These are phyloP conservation scores for Podospora appendiculata DNA, from an alignment of 495 filamentous ascomycete species.

Conservation along the genomic window DNA sequence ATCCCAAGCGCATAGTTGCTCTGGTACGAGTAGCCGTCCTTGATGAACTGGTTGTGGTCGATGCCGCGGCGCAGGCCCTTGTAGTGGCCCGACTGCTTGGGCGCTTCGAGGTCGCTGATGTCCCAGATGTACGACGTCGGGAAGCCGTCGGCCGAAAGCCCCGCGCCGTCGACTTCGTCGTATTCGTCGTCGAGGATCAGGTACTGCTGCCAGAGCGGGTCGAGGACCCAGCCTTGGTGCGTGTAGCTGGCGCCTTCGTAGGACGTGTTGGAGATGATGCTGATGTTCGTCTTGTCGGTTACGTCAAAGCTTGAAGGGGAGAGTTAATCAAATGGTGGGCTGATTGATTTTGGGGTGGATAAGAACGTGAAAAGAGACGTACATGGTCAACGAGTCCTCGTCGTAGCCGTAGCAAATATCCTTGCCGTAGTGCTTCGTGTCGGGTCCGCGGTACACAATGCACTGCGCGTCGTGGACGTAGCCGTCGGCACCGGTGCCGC, in stretches of 20 bases:
- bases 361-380: background rate
- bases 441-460: slow-evolving; percentile 46
- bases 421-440: slow-evolving; percentile 36
- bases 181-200: slow-evolving; percentile 51
- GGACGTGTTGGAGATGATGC: slow-evolving; percentile 42
- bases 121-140: slow-evolving; percentile 48
- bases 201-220: slow-evolving; percentile 31
- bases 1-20: slow-evolving; percentile 47
- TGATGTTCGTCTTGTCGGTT: slow-evolving; percentile 39
- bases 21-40: slow-evolving; percentile 40
- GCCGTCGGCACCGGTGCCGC: slow-evolving; percentile 39
- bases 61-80: slow-evolving; percentile 33
- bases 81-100: slow-evolving; percentile 46
- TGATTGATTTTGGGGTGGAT: background rate
- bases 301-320: slow-evolving; percentile 34
- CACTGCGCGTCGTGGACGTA: slow-evolving; percentile 54
- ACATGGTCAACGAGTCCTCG: slow-evolving; percentile 33
- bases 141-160: slow-evolving; percentile 30
- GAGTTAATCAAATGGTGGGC: background rate
- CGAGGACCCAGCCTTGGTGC: slow-evolving; percentile 49
- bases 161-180: slow-evolving; percentile 40
- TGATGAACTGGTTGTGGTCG: slow-evolving; percentile 51
- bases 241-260: slow-evolving; percentile 43
- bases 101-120: slow-evolving; percentile 37
- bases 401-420: slow-evolving; percentile 55